Conservation (phyloP, 2,329 filamentous ascomycete genomes). For the Aspergillus sp. region DNA sequence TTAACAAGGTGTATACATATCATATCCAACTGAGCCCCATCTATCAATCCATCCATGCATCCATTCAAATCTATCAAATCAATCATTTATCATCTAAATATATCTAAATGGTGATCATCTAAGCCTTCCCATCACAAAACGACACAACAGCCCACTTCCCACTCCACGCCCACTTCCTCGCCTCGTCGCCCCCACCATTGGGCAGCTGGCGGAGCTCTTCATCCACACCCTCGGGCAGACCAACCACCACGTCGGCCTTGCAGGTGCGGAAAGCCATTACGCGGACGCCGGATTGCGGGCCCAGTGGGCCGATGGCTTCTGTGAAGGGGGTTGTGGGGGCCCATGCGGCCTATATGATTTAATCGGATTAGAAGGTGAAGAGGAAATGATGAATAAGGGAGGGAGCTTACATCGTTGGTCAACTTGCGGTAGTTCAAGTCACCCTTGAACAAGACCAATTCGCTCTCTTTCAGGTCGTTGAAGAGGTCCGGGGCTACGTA, state of each 20-base stretch:
- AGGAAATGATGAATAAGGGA: neutral
- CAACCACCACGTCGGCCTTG: slow-evolving; percentile 95
- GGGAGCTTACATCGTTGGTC: slow-evolving; percentile 72
- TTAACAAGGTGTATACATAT: too few species aligned
- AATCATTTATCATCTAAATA: too few species aligned
- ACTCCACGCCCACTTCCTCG: slow-evolving; percentile 88
- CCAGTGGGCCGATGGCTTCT: slow-evolving; percentile 81
- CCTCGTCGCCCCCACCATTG: slow-evolving; percentile 68
- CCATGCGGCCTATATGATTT: slow-evolving; percentile 65
- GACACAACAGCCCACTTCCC: slow-evolving; percentile 97
- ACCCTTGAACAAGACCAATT: slow-evolving; percentile 94
- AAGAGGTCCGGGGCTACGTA: slow-evolving; percentile 65
- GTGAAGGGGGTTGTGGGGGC: slow-evolving; percentile 83
- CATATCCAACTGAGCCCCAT: too few species aligned
- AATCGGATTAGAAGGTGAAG: neutral
- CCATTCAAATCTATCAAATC: too few species aligned
- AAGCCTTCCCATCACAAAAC: slow-evolving; percentile 68
- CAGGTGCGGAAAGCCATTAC: slow-evolving; percentile 86
- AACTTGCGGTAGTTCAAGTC: slow-evolving; percentile 96
- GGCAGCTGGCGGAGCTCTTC: slow-evolving; percentile 71
- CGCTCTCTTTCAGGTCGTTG: slow-evolving; percentile 76
- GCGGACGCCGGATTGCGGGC: slow-evolving; percentile 77
- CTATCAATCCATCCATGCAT: too few species aligned
- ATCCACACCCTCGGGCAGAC: slow-evolving; percentile 77
- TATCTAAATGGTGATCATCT: too few species aligned